Conservation (phyloP, 1,139 yeast genomes). For the Candida neerlandica region DNA sequence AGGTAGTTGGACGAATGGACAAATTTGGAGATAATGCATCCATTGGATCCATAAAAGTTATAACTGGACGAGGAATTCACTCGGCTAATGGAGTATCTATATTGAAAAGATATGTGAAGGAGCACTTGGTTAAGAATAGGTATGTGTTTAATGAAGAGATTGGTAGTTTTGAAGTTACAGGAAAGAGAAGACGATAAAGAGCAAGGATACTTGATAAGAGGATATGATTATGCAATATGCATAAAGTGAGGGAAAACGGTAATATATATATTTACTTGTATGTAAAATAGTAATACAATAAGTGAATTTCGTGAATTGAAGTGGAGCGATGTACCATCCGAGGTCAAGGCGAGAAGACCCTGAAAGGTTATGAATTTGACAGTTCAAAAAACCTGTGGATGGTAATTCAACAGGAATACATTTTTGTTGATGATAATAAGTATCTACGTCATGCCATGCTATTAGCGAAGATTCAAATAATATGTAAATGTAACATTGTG, state of each 20-base stretch:
- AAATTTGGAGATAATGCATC: conserved; percentile 31
- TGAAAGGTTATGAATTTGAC: no score
- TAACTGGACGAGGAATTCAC: conserved; percentile 69
- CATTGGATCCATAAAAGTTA: conserved; percentile 41
- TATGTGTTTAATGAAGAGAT: conserved; percentile 48
- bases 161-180: conserved; percentile 49
- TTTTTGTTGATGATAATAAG: no score
- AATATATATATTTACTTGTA: not conserved
- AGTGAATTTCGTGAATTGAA: no score
- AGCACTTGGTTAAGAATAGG: conserved; percentile 30
- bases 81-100: conserved; percentile 53
- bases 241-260: not conserved
- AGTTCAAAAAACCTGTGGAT: no score
- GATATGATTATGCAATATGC: not conserved
- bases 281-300: no score
- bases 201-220: not conserved
- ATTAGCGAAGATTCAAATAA: no score
- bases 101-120: conserved; percentile 42
- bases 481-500: no score
- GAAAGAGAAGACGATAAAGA: conserved; percentile 22
- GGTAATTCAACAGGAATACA: no score
- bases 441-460: no score
- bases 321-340: no score
- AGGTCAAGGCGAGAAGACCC: no score
- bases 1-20: conserved; percentile 36